phyloP scores from a whole-genome alignment of 2,329 filamentous ascomycete genomes.

The Penicillium rolfsii region DNA sequence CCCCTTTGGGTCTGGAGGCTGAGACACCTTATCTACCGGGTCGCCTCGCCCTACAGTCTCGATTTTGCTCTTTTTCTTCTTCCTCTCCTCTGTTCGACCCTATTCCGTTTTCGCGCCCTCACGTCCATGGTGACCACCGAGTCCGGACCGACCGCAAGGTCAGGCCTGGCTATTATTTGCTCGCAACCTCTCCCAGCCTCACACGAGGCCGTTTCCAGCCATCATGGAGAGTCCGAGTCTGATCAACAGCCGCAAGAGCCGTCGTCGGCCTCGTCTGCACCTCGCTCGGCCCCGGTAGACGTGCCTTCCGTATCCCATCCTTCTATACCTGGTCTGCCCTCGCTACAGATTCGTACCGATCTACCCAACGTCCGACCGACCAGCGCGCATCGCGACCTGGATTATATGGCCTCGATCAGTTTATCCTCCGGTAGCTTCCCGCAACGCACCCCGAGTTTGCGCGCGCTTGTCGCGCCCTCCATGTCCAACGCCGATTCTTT shows the following conservation, averaged over 20 bases:
- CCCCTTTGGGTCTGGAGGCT: constrained; percentile 28
- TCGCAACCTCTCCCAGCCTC: constrained; percentile 7
- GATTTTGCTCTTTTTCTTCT: not conserved
- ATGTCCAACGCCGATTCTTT: constrained; percentile 49
- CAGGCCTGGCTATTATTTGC: constrained; percentile 15
- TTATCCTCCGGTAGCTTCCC: constrained; percentile 49
- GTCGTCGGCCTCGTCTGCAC: constrained; percentile 5
- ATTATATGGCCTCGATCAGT: constrained; percentile 44
- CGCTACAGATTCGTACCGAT: constrained; percentile 44
- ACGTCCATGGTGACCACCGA: constrained; percentile 21
- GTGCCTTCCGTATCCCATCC: constrained; percentile 18
- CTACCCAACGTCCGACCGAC: constrained; percentile 30
- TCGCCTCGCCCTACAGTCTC: constrained; percentile 2
- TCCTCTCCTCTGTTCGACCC: constrained; percentile 2
- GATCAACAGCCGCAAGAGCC: constrained; percentile 5
- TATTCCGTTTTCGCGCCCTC: constrained; percentile 15
- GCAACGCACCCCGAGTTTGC: constrained; percentile 50
- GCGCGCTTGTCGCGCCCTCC: constrained; percentile 42
- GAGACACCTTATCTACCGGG: constrained; percentile 22
- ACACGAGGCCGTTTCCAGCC: constrained; percentile 23
- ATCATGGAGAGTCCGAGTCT: constrained; percentile 10
- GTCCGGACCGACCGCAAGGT: constrained; percentile 25
- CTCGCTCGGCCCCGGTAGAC: constrained; percentile 14
- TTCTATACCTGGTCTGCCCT: constrained; percentile 27
- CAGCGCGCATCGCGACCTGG: constrained; percentile 37